phyloP scores from a whole-genome alignment of 1,284 basidiomycete species.

The Ganoderma multipileum region DNA sequence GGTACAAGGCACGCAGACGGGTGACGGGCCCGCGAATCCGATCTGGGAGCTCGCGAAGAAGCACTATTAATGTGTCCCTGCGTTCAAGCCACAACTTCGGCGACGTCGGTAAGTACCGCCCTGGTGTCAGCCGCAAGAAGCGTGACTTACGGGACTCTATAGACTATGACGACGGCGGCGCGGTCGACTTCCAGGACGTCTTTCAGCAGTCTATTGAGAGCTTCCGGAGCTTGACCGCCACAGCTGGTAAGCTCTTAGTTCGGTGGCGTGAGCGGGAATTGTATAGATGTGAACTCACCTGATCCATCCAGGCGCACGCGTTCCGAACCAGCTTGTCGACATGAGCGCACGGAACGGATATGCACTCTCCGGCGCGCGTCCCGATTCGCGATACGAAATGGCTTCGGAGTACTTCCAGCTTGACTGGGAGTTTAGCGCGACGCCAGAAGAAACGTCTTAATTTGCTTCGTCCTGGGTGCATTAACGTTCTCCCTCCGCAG shows the following conservation, averaged over 20 bases:
- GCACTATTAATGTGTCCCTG: constrained; percentile 57
- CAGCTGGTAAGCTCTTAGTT: constrained; percentile 45
- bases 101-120: constrained; percentile 52
- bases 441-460: constrained; percentile 63
- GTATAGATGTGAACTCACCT: not conserved
- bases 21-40: constrained; percentile 61
- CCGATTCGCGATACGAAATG: constrained; percentile 49
- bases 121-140: not conserved
- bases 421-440: constrained; percentile 60
- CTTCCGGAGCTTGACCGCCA: constrained; percentile 47
- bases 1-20: constrained; percentile 70
- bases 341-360: constrained; percentile 57
- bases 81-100: constrained; percentile 53
- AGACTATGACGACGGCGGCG: constrained; percentile 59
- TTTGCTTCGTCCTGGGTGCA: constrained; percentile 61
- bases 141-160: constrained; percentile 38
- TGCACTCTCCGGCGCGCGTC: constrained; percentile 50
- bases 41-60: constrained; percentile 66
- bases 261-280: not conserved
- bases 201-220: constrained; percentile 48
- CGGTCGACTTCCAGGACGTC: constrained; percentile 52
- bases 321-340: constrained; percentile 53
- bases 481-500: constrained; percentile 18
- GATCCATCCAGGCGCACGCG: constrained; percentile 46
- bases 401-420: constrained; percentile 63